Evolutionary conservation across 352 stramenopile species (phyloP).

Genomic region (Pilasporangium apinafurcum): DNA sequence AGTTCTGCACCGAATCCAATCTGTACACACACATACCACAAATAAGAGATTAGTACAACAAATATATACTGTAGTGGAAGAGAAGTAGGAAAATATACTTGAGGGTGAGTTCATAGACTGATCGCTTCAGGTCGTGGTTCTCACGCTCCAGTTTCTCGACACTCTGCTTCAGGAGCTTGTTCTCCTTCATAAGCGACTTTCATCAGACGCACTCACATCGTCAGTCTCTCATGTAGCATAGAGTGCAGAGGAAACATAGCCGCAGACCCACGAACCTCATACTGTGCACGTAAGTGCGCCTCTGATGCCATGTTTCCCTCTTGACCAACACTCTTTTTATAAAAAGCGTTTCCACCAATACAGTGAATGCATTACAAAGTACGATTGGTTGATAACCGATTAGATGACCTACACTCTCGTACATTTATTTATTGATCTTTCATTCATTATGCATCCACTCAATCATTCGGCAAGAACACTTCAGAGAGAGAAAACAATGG

Average conservation of each 20-base stretch:
- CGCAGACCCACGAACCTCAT: conserved; percentile 40
- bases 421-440: neutral
- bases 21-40: conserved; percentile 13
- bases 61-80: no score
- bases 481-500: conserved; percentile 6
- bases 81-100: conserved; percentile 34
- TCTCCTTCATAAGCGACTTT: conserved; percentile 76
- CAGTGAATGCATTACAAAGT: no score
- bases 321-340: neutral
- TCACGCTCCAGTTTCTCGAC: conserved; percentile 83
- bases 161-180: conserved; percentile 75
- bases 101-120: conserved; percentile 87
- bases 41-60: neutral
- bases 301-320: conserved; percentile 62
- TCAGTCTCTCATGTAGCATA: neutral
- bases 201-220: neutral
- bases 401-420: neutral
- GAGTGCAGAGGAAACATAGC: neutral
- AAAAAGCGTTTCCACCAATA: conserved; percentile 1
- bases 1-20: conserved; percentile 58
- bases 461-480: neutral
- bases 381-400: neutral
- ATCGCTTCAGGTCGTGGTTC: conserved; percentile 88
- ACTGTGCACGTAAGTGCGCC: conserved; percentile 73
- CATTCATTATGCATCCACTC: no score